These are phyloP conservation scores for Chaetomiaceae sp. DNA, from an alignment of 2,329 filamentous ascomycete genomes.

Conservation along the genomic window DNA sequence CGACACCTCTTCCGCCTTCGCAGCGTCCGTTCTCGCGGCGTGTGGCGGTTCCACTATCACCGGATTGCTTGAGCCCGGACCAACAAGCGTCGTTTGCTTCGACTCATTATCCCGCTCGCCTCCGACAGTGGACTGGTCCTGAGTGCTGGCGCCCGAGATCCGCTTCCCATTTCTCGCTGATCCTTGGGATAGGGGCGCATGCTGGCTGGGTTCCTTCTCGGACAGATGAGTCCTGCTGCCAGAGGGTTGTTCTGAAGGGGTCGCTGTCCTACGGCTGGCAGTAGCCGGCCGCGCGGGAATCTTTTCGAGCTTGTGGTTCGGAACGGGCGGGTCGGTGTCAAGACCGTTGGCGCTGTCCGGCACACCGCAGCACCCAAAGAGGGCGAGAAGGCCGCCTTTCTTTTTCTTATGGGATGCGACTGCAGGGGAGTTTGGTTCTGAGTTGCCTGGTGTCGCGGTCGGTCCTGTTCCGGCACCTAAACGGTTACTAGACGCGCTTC, in stretches of 20 bases:
- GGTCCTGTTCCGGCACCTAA: slow-evolving; percentile 52
- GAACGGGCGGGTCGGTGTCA: slow-evolving; percentile 51
- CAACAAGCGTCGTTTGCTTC: slow-evolving; percentile 41
- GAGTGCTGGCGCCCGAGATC: slow-evolving; percentile 43
- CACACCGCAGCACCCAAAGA: slow-evolving; percentile 64
- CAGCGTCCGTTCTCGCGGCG: slow-evolving; percentile 19
- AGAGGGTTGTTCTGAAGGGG: slow-evolving; percentile 47
- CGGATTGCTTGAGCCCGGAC: slow-evolving; percentile 31
- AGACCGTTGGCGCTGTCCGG: slow-evolving; percentile 55
- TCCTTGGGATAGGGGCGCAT: slow-evolving; percentile 34
- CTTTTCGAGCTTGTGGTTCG: slow-evolving; percentile 53
- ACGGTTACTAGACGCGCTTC: slow-evolving; percentile 63
- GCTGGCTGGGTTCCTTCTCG: slow-evolving; percentile 45
- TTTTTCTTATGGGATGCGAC: slow-evolving; percentile 51
- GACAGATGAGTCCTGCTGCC: slow-evolving; percentile 40
- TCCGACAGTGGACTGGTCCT: slow-evolving; percentile 42
- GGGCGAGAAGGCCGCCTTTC: slow-evolving; percentile 50
- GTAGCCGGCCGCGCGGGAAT: slow-evolving; percentile 52
- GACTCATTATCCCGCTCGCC: slow-evolving; percentile 42
- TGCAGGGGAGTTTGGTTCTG: slow-evolving; percentile 50
- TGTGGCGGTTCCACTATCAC: slow-evolving; percentile 40
- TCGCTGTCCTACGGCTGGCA: slow-evolving; percentile 50
- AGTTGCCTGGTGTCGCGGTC: slow-evolving; percentile 45
- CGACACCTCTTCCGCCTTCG: slow-evolving; percentile 25
- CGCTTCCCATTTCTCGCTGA: slow-evolving; percentile 39